A percentile compares a stretch with the other conserved stretches of the same genome.
Evolutionary conservation across 2,329 filamentous ascomycete genomes (phyloP).

Genomic region (Talaromyces albobiverticillius): DNA sequence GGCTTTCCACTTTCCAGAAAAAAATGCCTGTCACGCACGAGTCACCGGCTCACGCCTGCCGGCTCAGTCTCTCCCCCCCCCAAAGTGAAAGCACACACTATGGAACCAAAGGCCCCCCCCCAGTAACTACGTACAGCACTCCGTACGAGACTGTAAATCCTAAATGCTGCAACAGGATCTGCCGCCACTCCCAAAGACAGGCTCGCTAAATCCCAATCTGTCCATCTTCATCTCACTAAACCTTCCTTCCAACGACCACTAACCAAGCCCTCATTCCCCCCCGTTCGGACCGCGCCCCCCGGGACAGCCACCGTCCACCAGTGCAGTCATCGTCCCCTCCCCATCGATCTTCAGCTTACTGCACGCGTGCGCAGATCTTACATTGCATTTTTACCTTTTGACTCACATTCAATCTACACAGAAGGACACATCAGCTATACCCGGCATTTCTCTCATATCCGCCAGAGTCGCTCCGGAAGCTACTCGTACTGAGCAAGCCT

Average conservation of each 20-base stretch:
- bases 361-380: background rate
- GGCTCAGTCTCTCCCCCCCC: too few species aligned
- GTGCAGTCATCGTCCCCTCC: background rate
- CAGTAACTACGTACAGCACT: too few species aligned
- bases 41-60: too few species aligned
- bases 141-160: background rate
- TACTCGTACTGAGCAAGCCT: too few species aligned
- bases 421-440: too few species aligned
- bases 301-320: too few species aligned
- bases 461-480: too few species aligned
- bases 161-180: background rate
- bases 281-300: too few species aligned
- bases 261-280: too few species aligned
- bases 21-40: background rate
- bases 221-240: background rate
- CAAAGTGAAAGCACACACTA: background rate
- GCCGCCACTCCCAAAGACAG: constrained; percentile 7
- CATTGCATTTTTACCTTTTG: background rate
- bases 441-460: too few species aligned
- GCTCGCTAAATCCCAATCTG: background rate
- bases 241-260: background rate
- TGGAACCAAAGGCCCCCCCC: background rate
- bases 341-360: too few species aligned
- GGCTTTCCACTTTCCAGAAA: constrained; percentile 5
- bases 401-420: background rate